These are phyloP conservation scores for Boletus barrowsii DNA, from an alignment of 768 basidiomycete species.

Conservation along the genomic window DNA sequence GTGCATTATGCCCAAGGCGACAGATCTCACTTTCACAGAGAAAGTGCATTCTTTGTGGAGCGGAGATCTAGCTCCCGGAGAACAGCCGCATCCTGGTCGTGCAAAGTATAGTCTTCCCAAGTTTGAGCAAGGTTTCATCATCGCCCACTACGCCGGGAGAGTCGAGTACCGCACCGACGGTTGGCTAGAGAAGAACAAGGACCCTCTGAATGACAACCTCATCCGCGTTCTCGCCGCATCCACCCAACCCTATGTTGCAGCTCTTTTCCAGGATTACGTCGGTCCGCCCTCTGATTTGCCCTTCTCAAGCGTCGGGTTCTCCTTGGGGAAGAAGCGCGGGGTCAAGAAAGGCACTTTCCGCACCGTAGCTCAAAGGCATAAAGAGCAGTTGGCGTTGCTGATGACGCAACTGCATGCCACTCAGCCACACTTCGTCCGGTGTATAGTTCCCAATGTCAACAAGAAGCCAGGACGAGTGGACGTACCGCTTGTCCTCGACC, in stretches of 20 bases:
- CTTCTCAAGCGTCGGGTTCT: slow-evolving; percentile 36
- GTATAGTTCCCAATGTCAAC: slow-evolving; percentile 91
- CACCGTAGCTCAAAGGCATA: slow-evolving; percentile 93
- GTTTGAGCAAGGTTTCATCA: slow-evolving; percentile 91
- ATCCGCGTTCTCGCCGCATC: slow-evolving; percentile 85
- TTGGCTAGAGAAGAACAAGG: slow-evolving; percentile 99
- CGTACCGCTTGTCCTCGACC: slow-evolving; percentile 92
- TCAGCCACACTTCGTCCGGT: slow-evolving; percentile 96
- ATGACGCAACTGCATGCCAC: slow-evolving; percentile 91
- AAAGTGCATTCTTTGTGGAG: slow-evolving; percentile 83
- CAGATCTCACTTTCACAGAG: slow-evolving; percentile 90
- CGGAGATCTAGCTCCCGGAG: slow-evolving; percentile 37
- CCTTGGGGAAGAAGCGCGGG: slow-evolving; percentile 59
- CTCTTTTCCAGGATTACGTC: slow-evolving; percentile 79
- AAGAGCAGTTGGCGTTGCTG: slow-evolving; percentile 88
- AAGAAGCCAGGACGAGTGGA: slow-evolving; percentile 93
- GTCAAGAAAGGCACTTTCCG: slow-evolving; percentile 97
- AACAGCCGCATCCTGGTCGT: slow-evolving; percentile 67
- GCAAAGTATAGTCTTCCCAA: slow-evolving; percentile 82
- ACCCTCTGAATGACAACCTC: slow-evolving; percentile 94
- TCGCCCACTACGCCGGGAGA: slow-evolving; percentile 94
- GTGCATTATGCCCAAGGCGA: slow-evolving; percentile 99
- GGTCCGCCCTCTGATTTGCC: slow-evolving; percentile 40
- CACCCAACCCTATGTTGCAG: slow-evolving; percentile 74
- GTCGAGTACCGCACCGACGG: slow-evolving; percentile 96